Evolutionary conservation across 139 green algal species (phyloP), one percentile per base, ranked within the genome.

Genomic region (Coelastrella sp.): DNA sequence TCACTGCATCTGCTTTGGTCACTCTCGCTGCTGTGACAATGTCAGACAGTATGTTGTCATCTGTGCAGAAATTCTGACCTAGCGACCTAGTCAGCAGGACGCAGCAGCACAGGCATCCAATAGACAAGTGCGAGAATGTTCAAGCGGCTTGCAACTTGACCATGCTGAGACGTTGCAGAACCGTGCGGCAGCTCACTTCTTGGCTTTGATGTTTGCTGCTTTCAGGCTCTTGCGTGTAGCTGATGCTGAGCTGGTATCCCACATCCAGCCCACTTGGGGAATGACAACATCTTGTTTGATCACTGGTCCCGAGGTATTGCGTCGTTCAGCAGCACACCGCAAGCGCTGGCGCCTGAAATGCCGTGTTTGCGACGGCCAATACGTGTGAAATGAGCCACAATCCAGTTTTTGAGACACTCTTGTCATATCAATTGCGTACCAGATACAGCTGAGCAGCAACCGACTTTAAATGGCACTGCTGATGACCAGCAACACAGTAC

Each of bases 31-130:
- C 92, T 22, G 89, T 73, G 8, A 97, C 94, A 59, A 98, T 97
- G 63, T 93, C 82, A 8, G n/a, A 9, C 68, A 98, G 91, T 0
- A 99, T 91, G 12, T 70, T 83, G 35, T 99, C 95, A 72, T 98
- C 95, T 14, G 96, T 95, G 75, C 99, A 72, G 91, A 99, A 99
- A 84, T 99, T 99, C 90, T 99, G 98, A 0, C 97, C 97, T 11
- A 99, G 90, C 0, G 93, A 96, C 91, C 94, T 96, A 92, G 12
- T 78, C 70, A 78, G 78, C 27, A 65, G 78, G 12, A 65, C 12
- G 35, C 74, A 81, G 74, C n/a, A 81, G 74, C 20, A 25, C 35
- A 49, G 35, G 35, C 35, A 27, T 27, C 19, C 8, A 8, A 4
- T 1, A 57, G 25, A 49, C 78, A 84, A 20, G 1, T 11, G 1